Evolutionary conservation across 2,329 filamentous ascomycete species (phyloP).

Genomic region (Aureobasidium leucospermi): DNA sequence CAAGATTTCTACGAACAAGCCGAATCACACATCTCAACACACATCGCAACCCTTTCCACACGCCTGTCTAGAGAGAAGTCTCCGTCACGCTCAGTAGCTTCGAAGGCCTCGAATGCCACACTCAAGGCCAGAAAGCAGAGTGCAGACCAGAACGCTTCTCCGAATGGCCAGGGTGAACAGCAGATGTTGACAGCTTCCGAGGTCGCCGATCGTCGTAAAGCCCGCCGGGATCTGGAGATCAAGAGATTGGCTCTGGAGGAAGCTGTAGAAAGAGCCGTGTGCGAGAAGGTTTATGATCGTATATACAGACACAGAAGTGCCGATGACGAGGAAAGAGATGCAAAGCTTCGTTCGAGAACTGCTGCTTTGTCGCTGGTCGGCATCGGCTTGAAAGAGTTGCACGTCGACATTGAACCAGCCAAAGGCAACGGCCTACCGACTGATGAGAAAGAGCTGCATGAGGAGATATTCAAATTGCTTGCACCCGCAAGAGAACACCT

Average conservation of each 20-base stretch:
- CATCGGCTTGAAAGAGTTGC: conserved; percentile 78
- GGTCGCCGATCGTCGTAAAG: conserved; percentile 69
- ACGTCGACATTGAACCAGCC: conserved; percentile 60
- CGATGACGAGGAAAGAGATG: conserved; percentile 89
- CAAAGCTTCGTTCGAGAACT: conserved; percentile 88
- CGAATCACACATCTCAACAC: conserved; percentile 74
- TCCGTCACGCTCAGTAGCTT: conserved; percentile 49
- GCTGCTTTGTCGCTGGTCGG: conserved; percentile 85
- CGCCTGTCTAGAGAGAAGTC: conserved; percentile 63
- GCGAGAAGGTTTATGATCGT: conserved; percentile 56
- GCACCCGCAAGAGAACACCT: conserved; percentile 61
- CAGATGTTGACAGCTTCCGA: conserved; percentile 90
- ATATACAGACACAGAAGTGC: conserved; percentile 89
- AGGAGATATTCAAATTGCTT: conserved; percentile 66
- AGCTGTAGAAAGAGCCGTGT: conserved; percentile 69
- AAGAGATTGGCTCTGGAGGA: conserved; percentile 77
- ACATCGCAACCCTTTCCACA: conserved; percentile 72
- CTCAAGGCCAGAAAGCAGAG: conserved; percentile 34
- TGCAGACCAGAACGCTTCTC: conserved; percentile 28
- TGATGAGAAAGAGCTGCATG: conserved; percentile 44
- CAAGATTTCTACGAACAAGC: conserved; percentile 88
- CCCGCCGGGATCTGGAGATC: conserved; percentile 67
- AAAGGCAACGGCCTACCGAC: conserved; percentile 52
- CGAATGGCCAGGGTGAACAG: conserved; percentile 50
- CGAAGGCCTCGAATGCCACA: conserved; percentile 50